phyloP scores from a whole-genome alignment of 257 asterid species.

The Sherardia arvensis region DNA sequence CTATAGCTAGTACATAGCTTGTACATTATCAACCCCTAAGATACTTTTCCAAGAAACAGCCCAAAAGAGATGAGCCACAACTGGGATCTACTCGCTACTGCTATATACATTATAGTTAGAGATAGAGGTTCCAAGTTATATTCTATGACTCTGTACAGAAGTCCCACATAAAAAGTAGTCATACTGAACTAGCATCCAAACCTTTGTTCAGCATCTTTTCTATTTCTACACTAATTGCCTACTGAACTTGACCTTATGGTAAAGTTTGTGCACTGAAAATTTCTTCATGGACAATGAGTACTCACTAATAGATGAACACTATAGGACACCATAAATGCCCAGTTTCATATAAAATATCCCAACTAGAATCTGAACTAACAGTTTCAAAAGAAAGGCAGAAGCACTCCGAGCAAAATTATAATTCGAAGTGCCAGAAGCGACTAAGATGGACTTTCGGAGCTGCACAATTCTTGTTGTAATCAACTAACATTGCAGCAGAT shows the following conservation, averaged over 20 bases:
- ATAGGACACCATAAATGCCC: not conserved
- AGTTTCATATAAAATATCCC: not conserved
- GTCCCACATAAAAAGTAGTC: not conserved
- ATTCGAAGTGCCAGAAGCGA: not conserved
- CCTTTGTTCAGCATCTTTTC: not conserved
- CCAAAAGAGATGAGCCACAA: not conserved
- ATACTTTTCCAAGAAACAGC: not conserved
- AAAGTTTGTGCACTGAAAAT: not conserved
- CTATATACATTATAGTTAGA: not conserved
- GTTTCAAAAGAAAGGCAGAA: not conserved
- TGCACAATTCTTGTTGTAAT: not conserved
- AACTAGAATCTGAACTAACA: not conserved
- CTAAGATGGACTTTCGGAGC: not conserved
- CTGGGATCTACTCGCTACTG: not conserved
- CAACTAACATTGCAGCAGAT: not conserved
- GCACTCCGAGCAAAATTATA: not conserved
- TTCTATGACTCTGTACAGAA: not conserved
- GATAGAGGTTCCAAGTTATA: not conserved
- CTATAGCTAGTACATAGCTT: not conserved
- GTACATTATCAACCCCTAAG: not conserved
- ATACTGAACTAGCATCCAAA: not conserved
- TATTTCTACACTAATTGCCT: not conserved
- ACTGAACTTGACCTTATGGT: not conserved
- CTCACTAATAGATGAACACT: not conserved
- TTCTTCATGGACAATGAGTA: not conserved